phyloP scores from a whole-genome alignment of 2,329 filamentous ascomycete species.

The Fusarium udum region DNA sequence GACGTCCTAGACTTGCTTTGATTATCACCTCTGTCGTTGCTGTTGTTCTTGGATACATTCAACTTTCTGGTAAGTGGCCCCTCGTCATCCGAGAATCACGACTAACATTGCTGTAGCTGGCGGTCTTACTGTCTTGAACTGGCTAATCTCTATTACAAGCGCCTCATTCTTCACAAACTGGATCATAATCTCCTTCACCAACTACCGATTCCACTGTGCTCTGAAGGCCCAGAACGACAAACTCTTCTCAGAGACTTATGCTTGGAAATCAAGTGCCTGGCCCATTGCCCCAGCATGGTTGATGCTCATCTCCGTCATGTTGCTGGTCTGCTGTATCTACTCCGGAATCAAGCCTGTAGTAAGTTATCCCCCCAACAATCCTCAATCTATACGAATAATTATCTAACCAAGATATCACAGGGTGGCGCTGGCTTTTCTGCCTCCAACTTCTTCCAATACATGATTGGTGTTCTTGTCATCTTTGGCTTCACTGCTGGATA shows the following conservation, averaged over 20 bases:
- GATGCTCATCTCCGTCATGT: slow-evolving; percentile 9
- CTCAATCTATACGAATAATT: rapidly evolving
- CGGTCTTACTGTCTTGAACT: slow-evolving; percentile 22
- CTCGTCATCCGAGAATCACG: not conserved
- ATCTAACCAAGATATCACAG: not conserved
- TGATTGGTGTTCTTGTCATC: slow-evolving; percentile 23
- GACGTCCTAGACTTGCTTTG: slow-evolving; percentile 23
- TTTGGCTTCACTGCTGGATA: slow-evolving; percentile 32
- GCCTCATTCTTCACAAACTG: slow-evolving; percentile 33
- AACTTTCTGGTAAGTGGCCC: slow-evolving; percentile 1
- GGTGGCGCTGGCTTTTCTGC: not conserved
- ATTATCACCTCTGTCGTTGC: slow-evolving; percentile 6
- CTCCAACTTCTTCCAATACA: not conserved
- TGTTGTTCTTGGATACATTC: slow-evolving; percentile 21
- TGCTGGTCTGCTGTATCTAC: slow-evolving; percentile 11
- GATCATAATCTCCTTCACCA: slow-evolving; percentile 32
- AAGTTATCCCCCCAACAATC: not conserved
- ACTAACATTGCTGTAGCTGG: not conserved
- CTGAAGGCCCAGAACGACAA: slow-evolving; percentile 22
- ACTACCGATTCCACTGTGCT: slow-evolving; percentile 27
- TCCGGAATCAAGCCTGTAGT: slow-evolving; percentile 14
- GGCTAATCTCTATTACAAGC: slow-evolving; percentile 32
- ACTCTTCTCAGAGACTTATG: slow-evolving; percentile 26
- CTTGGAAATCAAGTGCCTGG: slow-evolving; percentile 22
- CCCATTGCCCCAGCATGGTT: slow-evolving; percentile 13